These are phyloP conservation scores for Ustilago crameri DNA, from an alignment of 1,284 basidiomycete genomes.

Conservation along the genomic window DNA sequence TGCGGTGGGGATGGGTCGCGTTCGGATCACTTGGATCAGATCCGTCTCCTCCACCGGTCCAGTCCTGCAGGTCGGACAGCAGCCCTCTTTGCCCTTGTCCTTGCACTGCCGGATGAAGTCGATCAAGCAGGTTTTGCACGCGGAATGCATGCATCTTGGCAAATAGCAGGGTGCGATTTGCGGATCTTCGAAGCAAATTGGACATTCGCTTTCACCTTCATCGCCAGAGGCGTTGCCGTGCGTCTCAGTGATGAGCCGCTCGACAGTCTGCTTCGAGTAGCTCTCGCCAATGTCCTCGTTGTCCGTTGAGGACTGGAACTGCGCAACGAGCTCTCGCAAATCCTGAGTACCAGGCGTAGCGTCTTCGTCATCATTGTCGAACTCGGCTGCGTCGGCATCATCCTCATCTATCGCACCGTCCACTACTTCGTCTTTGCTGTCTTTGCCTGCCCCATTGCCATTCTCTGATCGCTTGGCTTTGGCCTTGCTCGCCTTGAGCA, in stretches of 20 bases:
- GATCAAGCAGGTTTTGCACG: constrained; percentile 83
- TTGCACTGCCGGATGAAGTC: constrained; percentile 76
- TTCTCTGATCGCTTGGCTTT: constrained; percentile 1
- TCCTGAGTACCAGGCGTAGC: constrained; percentile 32
- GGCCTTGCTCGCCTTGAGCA: constrained; percentile 58
- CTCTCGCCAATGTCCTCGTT: constrained; percentile 3
- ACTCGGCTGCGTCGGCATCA: constrained; percentile 17
- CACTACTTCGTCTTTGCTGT: neutral
- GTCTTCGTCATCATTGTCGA: constrained; percentile 21
- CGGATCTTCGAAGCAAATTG: constrained; percentile 67
- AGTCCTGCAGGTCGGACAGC: constrained; percentile 59
- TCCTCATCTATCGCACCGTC: constrained; percentile 10
- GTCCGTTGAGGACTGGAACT: constrained; percentile 38
- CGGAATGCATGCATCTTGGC: constrained; percentile 68
- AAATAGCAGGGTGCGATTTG: constrained; percentile 60
- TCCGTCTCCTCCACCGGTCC: constrained; percentile 73
- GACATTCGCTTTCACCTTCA: constrained; percentile 58
- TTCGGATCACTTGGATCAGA: constrained; percentile 71
- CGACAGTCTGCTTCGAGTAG: constrained; percentile 47
- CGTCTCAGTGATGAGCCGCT: constrained; percentile 35
- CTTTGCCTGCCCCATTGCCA: constrained; percentile 1
- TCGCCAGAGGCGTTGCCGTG: constrained; percentile 11
- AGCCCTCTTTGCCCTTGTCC: constrained; percentile 75
- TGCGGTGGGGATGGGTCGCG: constrained; percentile 9
- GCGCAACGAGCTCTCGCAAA: constrained; percentile 48